phyloP scores from a whole-genome alignment of 2,329 filamentous ascomycete species.

The Ceratocystiopsis minuta region DNA sequence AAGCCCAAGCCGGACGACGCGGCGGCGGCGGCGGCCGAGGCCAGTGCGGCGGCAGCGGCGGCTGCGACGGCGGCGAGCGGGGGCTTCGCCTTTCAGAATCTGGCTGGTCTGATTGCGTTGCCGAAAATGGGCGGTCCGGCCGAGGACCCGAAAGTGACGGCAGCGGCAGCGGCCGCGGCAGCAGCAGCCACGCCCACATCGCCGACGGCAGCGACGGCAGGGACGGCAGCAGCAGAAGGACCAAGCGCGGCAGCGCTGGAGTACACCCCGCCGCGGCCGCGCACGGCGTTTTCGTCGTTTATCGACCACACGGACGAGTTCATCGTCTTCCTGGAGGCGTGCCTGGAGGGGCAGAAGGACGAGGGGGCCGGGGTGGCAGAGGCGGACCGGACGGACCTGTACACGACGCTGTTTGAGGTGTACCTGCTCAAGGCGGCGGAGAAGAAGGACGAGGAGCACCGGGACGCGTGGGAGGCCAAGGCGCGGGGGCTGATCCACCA shows the following conservation, averaged over 20 bases:
- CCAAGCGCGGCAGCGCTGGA: constrained; percentile 21
- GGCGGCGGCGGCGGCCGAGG: constrained; percentile 15
- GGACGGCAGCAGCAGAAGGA: not conserved
- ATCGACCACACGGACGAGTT: constrained; percentile 89
- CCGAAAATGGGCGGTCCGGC: constrained; percentile 62
- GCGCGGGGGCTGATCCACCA: constrained; percentile 61
- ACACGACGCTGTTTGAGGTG: constrained; percentile 95
- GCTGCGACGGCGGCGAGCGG: constrained; percentile 26
- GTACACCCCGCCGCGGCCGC: constrained; percentile 66
- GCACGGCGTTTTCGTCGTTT: constrained; percentile 88
- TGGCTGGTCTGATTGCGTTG: constrained; percentile 66
- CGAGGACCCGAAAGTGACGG: not conserved
- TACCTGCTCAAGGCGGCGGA: constrained; percentile 78
- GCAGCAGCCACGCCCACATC: not conserved
- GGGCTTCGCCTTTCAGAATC: constrained; percentile 59
- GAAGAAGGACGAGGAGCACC: constrained; percentile 40
- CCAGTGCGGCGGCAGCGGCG: constrained; percentile 15
- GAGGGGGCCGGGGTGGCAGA: constrained; percentile 40
- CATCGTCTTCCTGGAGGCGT: constrained; percentile 79
- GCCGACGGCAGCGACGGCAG: not conserved
- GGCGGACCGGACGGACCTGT: constrained; percentile 66
- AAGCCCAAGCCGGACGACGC: constrained; percentile 46
- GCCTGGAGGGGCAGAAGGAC: constrained; percentile 30
- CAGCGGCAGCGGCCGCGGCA: not conserved
- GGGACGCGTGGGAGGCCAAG: constrained; percentile 73